Base-by-base conservation (phyloP, 2,329 filamentous ascomycete species). In the Penicillium sp. region DNA sequence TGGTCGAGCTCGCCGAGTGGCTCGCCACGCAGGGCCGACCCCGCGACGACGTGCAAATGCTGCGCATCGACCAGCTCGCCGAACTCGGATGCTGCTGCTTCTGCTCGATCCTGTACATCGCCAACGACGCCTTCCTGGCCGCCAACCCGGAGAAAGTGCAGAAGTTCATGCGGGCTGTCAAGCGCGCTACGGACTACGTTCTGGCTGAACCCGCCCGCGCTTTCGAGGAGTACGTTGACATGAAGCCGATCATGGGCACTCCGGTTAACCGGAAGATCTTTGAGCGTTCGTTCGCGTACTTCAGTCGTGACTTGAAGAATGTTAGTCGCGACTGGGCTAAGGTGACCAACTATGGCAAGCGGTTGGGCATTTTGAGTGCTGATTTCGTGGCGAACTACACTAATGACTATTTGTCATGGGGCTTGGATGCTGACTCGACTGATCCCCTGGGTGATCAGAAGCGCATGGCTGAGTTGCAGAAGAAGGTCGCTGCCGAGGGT, bases 51-150 rank as follows among this genome's bases (percentile, higher is more conserved):
- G 85, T 88, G 7, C 81, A 87, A 69, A 88, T 89, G 85, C 79
- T 89, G 17, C 82, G 85, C 61, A 89, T 89, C 62, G 85, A 89
- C 65, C 80, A 88, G 72, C 82, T 89, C 26, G 85, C 85, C 32
- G 83, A 88, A 67, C 75, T 88, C 3, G 85, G 85, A 43, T 89
- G 85, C 73, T 89, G 85, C 78, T 89, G 85, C 76, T 89, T 89
- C 79, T 89, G 85, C 70, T 82, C 81, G 28, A 86, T 89, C 66
- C 75, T 89, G 35, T 88, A 89, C 75, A 89, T 89, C 56, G 85
- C 82, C 60, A 88, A 89, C 69, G 83, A 88, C 61, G 63, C 63
- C 9, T 89, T 89, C 70, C 68, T 88, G 39, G 65, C 72, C n/a
- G 72, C 78, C 52, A 80, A 87, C 69, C 80, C 81, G 0, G 82